A percentile compares a stretch with the other conserved stretches of the same genome.
Conservation (phyloP, 2,329 filamentous ascomycete genomes). For the Cladosporium sp. region DNA sequence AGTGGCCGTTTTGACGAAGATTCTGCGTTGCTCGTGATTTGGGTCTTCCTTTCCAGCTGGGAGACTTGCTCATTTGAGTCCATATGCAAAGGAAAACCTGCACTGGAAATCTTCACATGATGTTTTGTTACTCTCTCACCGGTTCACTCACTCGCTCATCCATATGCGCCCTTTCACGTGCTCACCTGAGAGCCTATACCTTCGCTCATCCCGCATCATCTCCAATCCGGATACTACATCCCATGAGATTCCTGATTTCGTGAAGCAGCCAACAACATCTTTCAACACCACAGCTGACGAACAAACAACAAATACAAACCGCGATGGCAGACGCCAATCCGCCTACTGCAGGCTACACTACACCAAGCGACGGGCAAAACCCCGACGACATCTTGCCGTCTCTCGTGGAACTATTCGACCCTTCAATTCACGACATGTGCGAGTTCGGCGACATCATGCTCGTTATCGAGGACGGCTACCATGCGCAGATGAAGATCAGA, state of each 20-base stretch:
- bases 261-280: not conserved
- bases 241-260: no score
- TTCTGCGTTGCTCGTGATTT: not conserved
- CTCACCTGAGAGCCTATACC: not conserved
- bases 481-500: constrained; percentile 20
- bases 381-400: constrained; percentile 4
- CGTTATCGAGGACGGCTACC: constrained; percentile 22
- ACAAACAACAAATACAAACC: not conserved
- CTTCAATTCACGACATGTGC: constrained; percentile 19
- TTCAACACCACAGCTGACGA: not conserved
- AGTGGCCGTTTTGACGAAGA: not conserved
- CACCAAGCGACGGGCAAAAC: not conserved
- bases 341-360: not conserved
- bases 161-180: not conserved
- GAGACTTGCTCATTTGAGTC: not conserved
- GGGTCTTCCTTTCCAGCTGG: not conserved
- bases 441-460: constrained; percentile 26
- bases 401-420: constrained; percentile 20
- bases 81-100: not conserved
- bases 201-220: not conserved
- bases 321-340: not conserved
- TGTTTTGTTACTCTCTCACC: not conserved
- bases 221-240: not conserved
- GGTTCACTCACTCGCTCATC: not conserved
- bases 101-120: not conserved